These are phyloP conservation scores for Actinomortierella wolfii DNA, from an alignment of 371 early-diverging fungal genomes.

Conservation along the genomic window DNA sequence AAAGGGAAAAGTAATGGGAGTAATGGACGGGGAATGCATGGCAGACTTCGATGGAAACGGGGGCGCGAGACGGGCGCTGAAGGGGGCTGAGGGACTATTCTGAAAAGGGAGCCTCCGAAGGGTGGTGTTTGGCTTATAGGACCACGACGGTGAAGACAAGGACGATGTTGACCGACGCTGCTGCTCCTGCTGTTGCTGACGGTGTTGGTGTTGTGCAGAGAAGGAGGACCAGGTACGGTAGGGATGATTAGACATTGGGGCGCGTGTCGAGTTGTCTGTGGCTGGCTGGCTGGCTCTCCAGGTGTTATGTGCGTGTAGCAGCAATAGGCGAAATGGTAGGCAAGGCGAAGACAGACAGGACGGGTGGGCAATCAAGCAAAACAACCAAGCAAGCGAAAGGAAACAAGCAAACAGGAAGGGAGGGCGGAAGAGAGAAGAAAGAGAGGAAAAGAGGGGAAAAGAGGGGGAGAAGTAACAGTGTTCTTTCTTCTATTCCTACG, in stretches of 20 bases:
- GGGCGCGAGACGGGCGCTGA: background rate
- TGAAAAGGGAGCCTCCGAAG: background rate
- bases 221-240: no score
- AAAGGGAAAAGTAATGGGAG: no score
- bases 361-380: background rate
- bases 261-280: conserved; percentile 1
- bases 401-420: background rate
- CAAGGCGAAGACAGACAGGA: background rate
- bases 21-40: no score
- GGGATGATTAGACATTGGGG: background rate
- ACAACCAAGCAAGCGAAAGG: background rate
- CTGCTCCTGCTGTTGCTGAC: background rate
- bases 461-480: background rate
- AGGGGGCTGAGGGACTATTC: conserved; percentile 2
- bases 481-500: no score
- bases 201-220: background rate
- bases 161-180: background rate
- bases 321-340: background rate
- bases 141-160: background rate
- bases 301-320: background rate
- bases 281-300: conserved; percentile 3
- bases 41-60: no score
- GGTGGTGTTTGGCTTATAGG: background rate
- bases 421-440: background rate
- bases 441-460: background rate